A percentile compares a stretch with the other conserved stretches of the same genome.
These are phyloP conservation scores for Iris macrosiphon DNA, from an alignment of 106 monocot genomes.

Conservation along the genomic window DNA sequence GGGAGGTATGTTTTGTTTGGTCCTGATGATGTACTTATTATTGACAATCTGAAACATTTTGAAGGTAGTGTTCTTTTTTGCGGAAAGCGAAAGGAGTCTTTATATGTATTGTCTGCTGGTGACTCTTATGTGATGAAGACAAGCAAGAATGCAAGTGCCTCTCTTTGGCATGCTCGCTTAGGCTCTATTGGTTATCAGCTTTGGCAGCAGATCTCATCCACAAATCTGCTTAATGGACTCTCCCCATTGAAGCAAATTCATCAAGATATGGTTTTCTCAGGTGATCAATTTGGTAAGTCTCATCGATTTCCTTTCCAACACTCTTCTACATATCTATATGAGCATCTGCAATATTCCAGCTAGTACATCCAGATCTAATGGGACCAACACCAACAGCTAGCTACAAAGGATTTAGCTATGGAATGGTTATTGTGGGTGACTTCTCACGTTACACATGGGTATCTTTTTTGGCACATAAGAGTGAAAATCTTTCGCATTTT, in stretches of 20 bases:
- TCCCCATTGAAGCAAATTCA: neutral
- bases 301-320: neutral
- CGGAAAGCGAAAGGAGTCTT: neutral
- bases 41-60: neutral
- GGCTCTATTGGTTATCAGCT: neutral
- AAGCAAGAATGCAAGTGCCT: neutral
- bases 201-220: neutral
- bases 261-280: neutral
- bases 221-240: neutral
- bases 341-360: neutral
- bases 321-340: neutral
- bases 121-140: constrained; percentile 2
- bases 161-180: constrained; percentile 1
- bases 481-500: too few species aligned
- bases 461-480: too few species aligned
- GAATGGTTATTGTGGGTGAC: too few species aligned
- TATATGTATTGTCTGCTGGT: constrained; percentile 3
- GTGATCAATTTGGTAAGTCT: constrained; percentile 2
- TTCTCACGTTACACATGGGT: too few species aligned
- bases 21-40: neutral
- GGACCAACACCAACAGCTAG: neutral
- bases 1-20: neutral
- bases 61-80: neutral
- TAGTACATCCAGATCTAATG: neutral
- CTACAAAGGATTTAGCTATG: too few species aligned